Base-by-base conservation (phyloP, 768 basidiomycete genomes). In the Russula foetens region DNA sequence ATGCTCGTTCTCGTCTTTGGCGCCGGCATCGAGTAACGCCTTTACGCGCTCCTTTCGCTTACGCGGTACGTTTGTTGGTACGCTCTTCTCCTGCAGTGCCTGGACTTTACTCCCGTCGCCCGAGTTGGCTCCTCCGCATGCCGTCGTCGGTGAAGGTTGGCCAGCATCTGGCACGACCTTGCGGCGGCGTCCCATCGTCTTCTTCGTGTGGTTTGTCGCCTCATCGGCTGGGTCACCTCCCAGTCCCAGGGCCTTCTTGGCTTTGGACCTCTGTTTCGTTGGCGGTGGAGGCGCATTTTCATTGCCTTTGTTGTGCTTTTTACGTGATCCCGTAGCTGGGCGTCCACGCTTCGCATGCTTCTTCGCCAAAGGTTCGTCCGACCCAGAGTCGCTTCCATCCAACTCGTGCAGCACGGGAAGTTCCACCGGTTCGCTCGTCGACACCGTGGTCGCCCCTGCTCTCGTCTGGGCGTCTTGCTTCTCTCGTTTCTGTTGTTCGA, bases 21-120 rank as follows among this genome's bases (percentile, higher is more conserved):
- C 31, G 11, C 2, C 1, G 7, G 8, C 15, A 6, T 21, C 28
- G 4, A 35, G 45, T 26, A 4, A 5, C 12, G 28, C 21, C 33
- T 56, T 51, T 17, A 15, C 15, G n/a, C 21, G 53, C 6, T 60
- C 29, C 41, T 55, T 60, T 14, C 53, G 53, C 28, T 60, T 60
- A 38, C 33, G 48, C 15, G 41, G 43, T 17, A 7, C 23, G 21
- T 58, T 51, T 15, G 23, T 3, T 4, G 39, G 39, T 14, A 24
- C 53, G 7, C 8, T 50, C 31, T 35, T 45, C 26, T 44, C 53
- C 15, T 50, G 54, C 2, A 45, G 33, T 21, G 45, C 47, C 11
- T 41, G 46, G 23, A 3, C 39, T 24, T 33, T 43, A 19, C n/a
- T 29, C 12, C n/a, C 4, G 19, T 14, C n/a, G n/a, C 5, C n/a